Conservation (phyloP, 352 stramenopile genomes). For the Plasmopara muralis region DNA sequence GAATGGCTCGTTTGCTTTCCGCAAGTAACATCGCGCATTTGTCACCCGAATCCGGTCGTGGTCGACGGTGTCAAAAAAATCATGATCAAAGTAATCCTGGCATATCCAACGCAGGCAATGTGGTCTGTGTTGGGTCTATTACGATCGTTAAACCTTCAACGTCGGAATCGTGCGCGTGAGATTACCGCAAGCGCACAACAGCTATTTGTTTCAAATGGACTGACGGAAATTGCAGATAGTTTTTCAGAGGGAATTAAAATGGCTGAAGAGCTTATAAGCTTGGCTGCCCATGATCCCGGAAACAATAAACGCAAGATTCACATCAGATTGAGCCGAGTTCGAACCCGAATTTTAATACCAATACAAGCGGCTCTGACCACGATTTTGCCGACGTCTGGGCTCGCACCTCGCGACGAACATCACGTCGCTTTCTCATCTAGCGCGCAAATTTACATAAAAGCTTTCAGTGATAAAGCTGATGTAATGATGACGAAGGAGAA, state of each 20-base stretch:
- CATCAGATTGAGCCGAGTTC: slow-evolving; percentile 61
- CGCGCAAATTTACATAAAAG: slow-evolving; percentile 80
- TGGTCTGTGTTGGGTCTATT: slow-evolving; percentile 95
- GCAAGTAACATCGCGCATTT: slow-evolving; percentile 96
- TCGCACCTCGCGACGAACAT: slow-evolving; percentile 42
- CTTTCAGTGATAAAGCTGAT: slow-evolving; percentile 87
- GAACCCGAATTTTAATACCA: slow-evolving; percentile 72
- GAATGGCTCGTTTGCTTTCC: slow-evolving; percentile 97
- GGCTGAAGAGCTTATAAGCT: slow-evolving; percentile 90
- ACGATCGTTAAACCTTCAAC: slow-evolving; percentile 83
- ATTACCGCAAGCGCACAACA: slow-evolving; percentile 59
- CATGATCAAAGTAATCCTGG: slow-evolving; percentile 87
- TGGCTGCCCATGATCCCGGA: slow-evolving; percentile 86
- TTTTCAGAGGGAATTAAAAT: slow-evolving; percentile 85
- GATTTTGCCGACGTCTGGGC: slow-evolving; percentile 54
- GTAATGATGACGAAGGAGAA: slow-evolving; percentile 99
- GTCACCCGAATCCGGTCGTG: slow-evolving; percentile 83
- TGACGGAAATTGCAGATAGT: slow-evolving; percentile 69
- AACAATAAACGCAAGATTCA: slow-evolving; percentile 73
- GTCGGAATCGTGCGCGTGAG: slow-evolving; percentile 49
- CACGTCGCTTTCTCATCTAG: slow-evolving; percentile 58
- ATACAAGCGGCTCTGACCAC: slow-evolving; percentile 72
- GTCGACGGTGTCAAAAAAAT: slow-evolving; percentile 89
- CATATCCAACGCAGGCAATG: slow-evolving; percentile 95
- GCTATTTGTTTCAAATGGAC: slow-evolving; percentile 53